phyloP scores from a whole-genome alignment of 1,284 basidiomycete genomes.

The Ganoderma lingzhi region DNA sequence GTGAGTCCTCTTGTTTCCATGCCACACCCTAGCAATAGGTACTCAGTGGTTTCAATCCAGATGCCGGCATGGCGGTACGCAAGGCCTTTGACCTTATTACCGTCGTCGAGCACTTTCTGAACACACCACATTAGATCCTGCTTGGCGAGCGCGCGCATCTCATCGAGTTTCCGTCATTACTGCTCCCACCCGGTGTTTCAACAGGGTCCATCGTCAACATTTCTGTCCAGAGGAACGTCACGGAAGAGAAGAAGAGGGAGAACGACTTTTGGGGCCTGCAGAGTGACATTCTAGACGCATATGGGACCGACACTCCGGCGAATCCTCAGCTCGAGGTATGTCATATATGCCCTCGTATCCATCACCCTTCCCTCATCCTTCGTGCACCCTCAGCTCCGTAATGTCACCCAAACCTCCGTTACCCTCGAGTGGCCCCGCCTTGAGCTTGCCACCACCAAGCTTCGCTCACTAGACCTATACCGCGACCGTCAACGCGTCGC shows the following conservation, averaged over 20 bases:
- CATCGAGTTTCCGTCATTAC: slow-evolving; percentile 94
- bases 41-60: slow-evolving; percentile 45
- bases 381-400: slow-evolving; percentile 70
- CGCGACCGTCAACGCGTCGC: slow-evolving; percentile 90
- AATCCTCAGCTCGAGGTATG: slow-evolving; percentile 78
- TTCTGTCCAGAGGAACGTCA: slow-evolving; percentile 84
- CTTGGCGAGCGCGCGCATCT: slow-evolving; percentile 92
- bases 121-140: slow-evolving; percentile 68
- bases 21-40: background rate
- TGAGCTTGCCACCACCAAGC: slow-evolving; percentile 84
- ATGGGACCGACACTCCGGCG: slow-evolving; percentile 73
- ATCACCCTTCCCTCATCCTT: slow-evolving; percentile 2
- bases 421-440: slow-evolving; percentile 92
- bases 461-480: slow-evolving; percentile 91
- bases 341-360: slow-evolving; percentile 13
- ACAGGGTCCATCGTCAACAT: slow-evolving; percentile 98
- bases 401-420: slow-evolving; percentile 94
- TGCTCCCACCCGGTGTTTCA: slow-evolving; percentile 89
- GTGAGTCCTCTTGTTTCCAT: slow-evolving; percentile 44
- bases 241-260: slow-evolving; percentile 84
- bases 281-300: slow-evolving; percentile 78
- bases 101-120: background rate
- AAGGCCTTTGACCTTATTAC: background rate
- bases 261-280: slow-evolving; percentile 86
- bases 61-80: slow-evolving; percentile 85